Base-by-base conservation (phyloP, 164 flowering plant species). In the Piper longum region DNA sequence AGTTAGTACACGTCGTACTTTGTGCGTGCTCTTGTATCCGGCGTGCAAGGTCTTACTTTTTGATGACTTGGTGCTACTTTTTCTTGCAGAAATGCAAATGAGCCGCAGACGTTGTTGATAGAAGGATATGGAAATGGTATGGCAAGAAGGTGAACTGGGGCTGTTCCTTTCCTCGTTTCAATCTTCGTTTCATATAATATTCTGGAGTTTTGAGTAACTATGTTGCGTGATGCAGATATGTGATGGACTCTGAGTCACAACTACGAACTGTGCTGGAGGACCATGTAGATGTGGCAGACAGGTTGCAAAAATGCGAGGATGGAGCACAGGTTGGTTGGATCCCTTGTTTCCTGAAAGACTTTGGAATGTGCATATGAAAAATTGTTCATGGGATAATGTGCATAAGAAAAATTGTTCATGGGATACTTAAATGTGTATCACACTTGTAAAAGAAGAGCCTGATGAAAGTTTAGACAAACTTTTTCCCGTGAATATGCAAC, bases 91-190 rank as follows among this genome's bases (percentile, higher is more conserved):
- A 57, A 61, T 64, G 17, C 65, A 56, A 68, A 62, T 9, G 65
- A 41, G 43, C 54, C 61, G 3, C 63, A 52, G 40, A 75, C 80
- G 51, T 66, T 87, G 58, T 72, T 89, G 66, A 81, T 89, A 62
- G 96, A 89, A 72, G 72, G 82, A 81, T 84, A 84, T 68, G 76
- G 75, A 42, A 81, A 85, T 71, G 95, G 96, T 8, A 76, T 87
- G 48, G 71, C 79, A n/a, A 87, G 80, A 70, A 87, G 95, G 95
- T 89, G 56, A 7, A 41, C 8, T 52, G 36, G 14, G 55, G 18
- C 7, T 36, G 12, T 42, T 18, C 17, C 8, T 44, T 44, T 18
- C 7, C 41, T 19, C 8, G 19, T 19, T 36, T 36, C 19, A 19
- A 17, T 16, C 9, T 60, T 55, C 8, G 16, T 41, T 69, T 55